Base-by-base conservation (phyloP, 2,329 filamentous ascomycete genomes). In the Cladosporium sp. region DNA sequence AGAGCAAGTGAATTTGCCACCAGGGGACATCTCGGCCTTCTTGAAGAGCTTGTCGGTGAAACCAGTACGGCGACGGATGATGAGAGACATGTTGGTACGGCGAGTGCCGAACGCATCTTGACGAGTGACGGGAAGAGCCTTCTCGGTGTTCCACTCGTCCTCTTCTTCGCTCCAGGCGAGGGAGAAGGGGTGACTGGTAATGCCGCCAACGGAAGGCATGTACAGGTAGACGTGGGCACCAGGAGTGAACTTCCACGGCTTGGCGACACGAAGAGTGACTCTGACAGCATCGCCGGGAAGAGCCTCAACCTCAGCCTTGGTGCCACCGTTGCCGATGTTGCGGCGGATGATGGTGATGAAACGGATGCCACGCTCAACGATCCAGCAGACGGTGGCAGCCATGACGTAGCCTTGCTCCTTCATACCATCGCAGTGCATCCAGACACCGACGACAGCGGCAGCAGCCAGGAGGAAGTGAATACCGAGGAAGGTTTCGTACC, bases 1-100 rank as follows among this genome's bases (percentile, higher is more conserved):
- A 51, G 77, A 78, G 49, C 91, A 74, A 9, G 76, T 76, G 53
- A 91, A 72, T 12, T 76, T 75, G 27, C 72, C 74, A 19, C 70
- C 68, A n/a, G 75, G 72, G 16, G 75, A 69, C 25, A 71, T 69
- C 51, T 76, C 73, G 6, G 87, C 89, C 52, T 77, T 81, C 59
- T 86, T 75, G 73, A 82, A 94, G 2, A 97, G 80, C 59, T 83
- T 83, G 61, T 88, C 82, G 7, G 93, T 97, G 72, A 95, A 85
- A 25, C 92, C 92, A 0, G 86, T 91, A 53, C 93, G 86, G 22
- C 90, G 88, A 54, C 88, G 88, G 58, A 96, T 85, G 60, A 97
- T 77, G 60, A 96, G 88, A 0, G 86, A 90, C 53, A 95, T 80
- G 16, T 75, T 80, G 1, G 76, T 76, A 3, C 62, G 58, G 60